Base-by-base conservation (phyloP, 345 rosid species). In the Pugionium cornutum region DNA sequence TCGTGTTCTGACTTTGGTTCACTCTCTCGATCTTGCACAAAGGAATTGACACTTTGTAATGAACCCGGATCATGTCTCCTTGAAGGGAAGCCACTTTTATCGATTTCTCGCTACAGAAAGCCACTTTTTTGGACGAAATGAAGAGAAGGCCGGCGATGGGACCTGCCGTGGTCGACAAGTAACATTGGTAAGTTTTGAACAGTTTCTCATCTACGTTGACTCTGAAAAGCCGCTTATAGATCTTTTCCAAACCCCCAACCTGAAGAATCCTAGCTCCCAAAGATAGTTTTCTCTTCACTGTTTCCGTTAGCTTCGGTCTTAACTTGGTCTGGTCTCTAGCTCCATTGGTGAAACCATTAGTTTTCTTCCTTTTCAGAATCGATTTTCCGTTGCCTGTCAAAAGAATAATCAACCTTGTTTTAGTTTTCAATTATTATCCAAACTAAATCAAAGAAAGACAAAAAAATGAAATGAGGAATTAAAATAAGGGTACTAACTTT, bases 81-180 rank as follows among this genome's bases (percentile, higher is more conserved):
- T 75, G 61, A 10, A 72, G 26, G 4, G 77, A 78, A 63, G 61
- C 43, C 9, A 72, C 54, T 7, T 61, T 75, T n/a, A 78, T 50
- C 0, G 77, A 64, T 37, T 67, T 72, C 58, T 78, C 82, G n/a
- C 82, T 75, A 54, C 75, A 72, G 4, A 78, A 78, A 0, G 82
- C 66, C 47, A 78, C 59, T 27, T 75, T 78, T 54, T 78, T 58
- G 8, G 72, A 67, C 2, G 82, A 72, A 41, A 81, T 70, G 59
- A 81, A 83, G 31, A 83, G 74, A 49, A 83, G 82, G 2, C 88
- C 88, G 1, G 83, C 71, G 2, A 78, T 70, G 2, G 85, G 88
- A 36, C 88, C 85, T 0, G 78, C 76, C 2, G 88, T 79, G 5
- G 85, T 81, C 0, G 82, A 83, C 53, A 83, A 34, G 71, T 81